These are phyloP conservation scores for Cutaneotrichosporon spelunceum DNA, from an alignment of 1,284 basidiomycete species.

Conservation along the genomic window DNA sequence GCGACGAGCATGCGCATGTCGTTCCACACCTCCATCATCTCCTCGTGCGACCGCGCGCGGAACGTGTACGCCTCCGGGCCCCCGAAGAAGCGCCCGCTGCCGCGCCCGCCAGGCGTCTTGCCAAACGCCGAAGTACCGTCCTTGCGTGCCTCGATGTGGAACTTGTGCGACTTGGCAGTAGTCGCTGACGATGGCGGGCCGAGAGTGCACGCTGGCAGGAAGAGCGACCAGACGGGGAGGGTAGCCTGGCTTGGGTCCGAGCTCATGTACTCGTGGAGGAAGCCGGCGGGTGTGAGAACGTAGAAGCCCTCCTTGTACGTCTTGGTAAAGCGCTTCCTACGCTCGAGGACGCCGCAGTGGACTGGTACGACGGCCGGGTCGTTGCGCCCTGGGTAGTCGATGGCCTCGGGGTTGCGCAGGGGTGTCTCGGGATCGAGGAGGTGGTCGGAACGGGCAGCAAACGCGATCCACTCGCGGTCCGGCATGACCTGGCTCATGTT, in stretches of 20 bases:
- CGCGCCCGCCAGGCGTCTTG: slow-evolving; percentile 59
- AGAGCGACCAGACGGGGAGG: slow-evolving; percentile 80
- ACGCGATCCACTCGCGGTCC: slow-evolving; percentile 95
- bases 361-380: slow-evolving; percentile 85
- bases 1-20: slow-evolving; percentile 95
- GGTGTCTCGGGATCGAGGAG: slow-evolving; percentile 96
- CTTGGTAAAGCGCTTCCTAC: slow-evolving; percentile 96
- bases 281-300: slow-evolving; percentile 91
- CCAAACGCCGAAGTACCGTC: slow-evolving; percentile 57
- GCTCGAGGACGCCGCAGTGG: slow-evolving; percentile 86
- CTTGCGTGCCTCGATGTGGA: slow-evolving; percentile 92
- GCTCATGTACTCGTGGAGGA: slow-evolving; percentile 84
- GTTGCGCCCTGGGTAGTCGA: slow-evolving; percentile 89
- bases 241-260: slow-evolving; percentile 68
- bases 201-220: slow-evolving; percentile 92
- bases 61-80: slow-evolving; percentile 76
- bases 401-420: slow-evolving; percentile 71
- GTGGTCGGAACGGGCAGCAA: slow-evolving; percentile 90
- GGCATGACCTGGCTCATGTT: slow-evolving; percentile 82
- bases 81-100: slow-evolving; percentile 55
- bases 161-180: slow-evolving; percentile 80
- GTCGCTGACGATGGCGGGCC: slow-evolving; percentile 77
- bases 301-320: slow-evolving; percentile 85
- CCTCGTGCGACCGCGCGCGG: slow-evolving; percentile 82
- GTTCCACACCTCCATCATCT: slow-evolving; percentile 99